Percentiles rank a stretch among this genome's conserved stretches.
phyloP scores from a whole-genome alignment of 305 asterid genomes.

The Rubia occidens region DNA sequence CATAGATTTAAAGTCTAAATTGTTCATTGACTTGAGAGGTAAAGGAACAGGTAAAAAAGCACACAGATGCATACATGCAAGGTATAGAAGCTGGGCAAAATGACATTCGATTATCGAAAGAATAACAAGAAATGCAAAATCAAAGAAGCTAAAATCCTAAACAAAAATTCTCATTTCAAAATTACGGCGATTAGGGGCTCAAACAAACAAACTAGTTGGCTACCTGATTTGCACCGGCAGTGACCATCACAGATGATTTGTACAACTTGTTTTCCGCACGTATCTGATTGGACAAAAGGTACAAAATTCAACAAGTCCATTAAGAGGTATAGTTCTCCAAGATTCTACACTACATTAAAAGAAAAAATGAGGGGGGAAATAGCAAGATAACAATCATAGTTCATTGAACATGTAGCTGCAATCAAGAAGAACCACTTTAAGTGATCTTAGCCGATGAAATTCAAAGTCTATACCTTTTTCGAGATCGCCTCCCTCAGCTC shows the following conservation, averaged over 20 bases:
- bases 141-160: not conserved
- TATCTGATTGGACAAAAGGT: conserved; percentile 40
- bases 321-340: not conserved
- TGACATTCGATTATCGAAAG: not conserved
- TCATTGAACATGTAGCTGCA: not conserved
- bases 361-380: not conserved
- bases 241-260: conserved; percentile 93
- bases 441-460: not conserved
- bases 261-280: conserved; percentile 52
- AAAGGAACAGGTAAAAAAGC: not conserved
- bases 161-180: not conserved
- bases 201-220: not conserved
- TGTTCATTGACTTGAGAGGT: not conserved
- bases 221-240: conserved; percentile 99
- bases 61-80: not conserved
- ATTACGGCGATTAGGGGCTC: not conserved
- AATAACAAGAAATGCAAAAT: not conserved
- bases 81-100: not conserved
- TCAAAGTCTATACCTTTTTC: conserved; percentile 43
- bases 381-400: not conserved
- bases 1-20: not conserved
- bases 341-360: not conserved
- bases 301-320: conserved; percentile 1
- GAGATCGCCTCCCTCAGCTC: conserved; percentile 79
- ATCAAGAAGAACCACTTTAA: not conserved